Evolutionary conservation across 192 early-diverging fungal genomes (phyloP), one percentile per base, ranked within the genome.

Genomic region (Podila verticillata): DNA sequence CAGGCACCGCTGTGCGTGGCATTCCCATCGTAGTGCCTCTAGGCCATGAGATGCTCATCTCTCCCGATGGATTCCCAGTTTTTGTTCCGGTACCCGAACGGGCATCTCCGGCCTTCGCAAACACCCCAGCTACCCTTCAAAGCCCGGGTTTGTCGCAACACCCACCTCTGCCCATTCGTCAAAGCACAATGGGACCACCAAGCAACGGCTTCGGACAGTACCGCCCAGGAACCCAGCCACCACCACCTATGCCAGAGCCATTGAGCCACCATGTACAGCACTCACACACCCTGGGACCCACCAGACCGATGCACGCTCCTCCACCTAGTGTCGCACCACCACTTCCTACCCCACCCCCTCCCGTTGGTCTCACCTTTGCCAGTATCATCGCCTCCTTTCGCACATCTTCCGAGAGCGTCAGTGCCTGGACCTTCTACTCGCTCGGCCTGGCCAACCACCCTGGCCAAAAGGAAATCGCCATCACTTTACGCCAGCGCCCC

Each of bases 1-100:
- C 77, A 31, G 77, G 77, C 28, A 68, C 70, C 0, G 77, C 77
- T 2, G 69, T 80, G 51, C 70, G 77, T 7, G 77, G 77, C 15
- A 72, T 80, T 51, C 70, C 77, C 57, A 80, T 80, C 31, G 77
- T 80, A 15, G 77, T 80, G 10, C 77, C 77, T 13, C 39, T 66
- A 1, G 77, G 77, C 2, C 66, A 58, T 22, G 77, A 80, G 70
- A 80, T 80, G 77, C 77, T 80, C 65, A 80, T 80, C 70, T 80
- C 77, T 1, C 77, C 77, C 8, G 77, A 80, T 5, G 77, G 77
- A 2, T 80, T 80, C 48, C 77, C 77, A 12, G 77, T 80, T 56
- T 80, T 80, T 68, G 70, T 80, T 7, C 77, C 77, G 30, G 77
- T 80, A 4, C 69, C 77, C 29, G 77, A 80, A 13, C 69, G 70